A percentile compares a stretch with the other conserved stretches of the same genome.
Conservation (phyloP, 2,329 filamentous ascomycete genomes). For the Ophiostoma australiae region DNA sequence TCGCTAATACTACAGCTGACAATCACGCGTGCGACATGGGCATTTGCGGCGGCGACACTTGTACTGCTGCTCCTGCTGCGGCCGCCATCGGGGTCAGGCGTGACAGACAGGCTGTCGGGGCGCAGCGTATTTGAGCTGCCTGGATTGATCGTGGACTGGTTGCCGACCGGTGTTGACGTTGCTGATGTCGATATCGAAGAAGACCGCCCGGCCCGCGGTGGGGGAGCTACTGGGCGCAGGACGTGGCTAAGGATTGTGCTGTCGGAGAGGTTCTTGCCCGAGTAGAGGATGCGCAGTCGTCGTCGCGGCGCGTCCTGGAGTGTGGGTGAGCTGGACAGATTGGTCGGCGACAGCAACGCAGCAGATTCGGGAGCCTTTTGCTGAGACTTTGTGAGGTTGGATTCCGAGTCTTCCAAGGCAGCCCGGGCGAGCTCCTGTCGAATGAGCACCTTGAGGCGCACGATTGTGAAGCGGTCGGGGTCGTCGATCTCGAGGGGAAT, state of each 20-base stretch:
- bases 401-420: neutral
- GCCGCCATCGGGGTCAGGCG: neutral
- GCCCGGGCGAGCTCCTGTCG: conserved; percentile 55
- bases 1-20: conserved; percentile 91
- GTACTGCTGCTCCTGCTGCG: conserved; percentile 30
- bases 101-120: neutral
- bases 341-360: neutral
- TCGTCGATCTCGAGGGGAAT: conserved; percentile 69
- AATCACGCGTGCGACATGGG: conserved; percentile 58
- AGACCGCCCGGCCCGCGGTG: conserved; percentile 42
- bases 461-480: conserved; percentile 65
- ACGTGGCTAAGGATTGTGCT: conserved; percentile 61
- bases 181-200: conserved; percentile 26
- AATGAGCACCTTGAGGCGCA: conserved; percentile 76
- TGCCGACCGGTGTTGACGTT: conserved; percentile 26
- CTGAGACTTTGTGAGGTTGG: conserved; percentile 33
- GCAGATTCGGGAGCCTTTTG: conserved; percentile 2
- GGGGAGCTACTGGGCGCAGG: conserved; percentile 58
- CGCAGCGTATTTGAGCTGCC: neutral
- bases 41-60: neutral
- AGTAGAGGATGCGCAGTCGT: conserved; percentile 82
- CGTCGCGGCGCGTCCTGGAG: conserved; percentile 42
- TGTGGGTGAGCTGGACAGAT: conserved; percentile 11
- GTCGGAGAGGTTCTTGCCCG: conserved; percentile 80
- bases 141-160: conserved; percentile 7